Conservation (phyloP, 495 filamentous ascomycete species). For the Aspergillus coremiiformis region DNA sequence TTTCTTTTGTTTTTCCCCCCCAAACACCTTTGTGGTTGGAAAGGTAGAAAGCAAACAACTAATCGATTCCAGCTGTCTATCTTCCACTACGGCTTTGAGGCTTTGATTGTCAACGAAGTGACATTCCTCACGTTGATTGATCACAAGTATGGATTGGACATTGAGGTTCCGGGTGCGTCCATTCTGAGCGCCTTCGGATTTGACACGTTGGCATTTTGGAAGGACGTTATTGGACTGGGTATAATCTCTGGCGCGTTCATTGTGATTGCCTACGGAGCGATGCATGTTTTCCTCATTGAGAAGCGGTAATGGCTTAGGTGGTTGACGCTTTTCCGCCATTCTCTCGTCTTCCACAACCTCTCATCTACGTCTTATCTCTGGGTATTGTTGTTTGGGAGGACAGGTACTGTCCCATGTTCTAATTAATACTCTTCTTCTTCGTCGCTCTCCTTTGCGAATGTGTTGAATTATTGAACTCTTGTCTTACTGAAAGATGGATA, state of each 20-base stretch:
- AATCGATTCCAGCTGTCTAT: slow-evolving; percentile 63
- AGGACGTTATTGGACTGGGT: slow-evolving; percentile 72
- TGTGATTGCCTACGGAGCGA: slow-evolving; percentile 79
- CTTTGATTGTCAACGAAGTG: slow-evolving; percentile 95
- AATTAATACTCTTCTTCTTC: too few relatives aligned
- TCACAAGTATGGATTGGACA: slow-evolving; percentile 90
- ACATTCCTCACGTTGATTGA: slow-evolving; percentile 83
- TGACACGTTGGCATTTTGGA: slow-evolving; percentile 74
- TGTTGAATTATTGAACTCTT: too few relatives aligned
- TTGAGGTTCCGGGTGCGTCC: slow-evolving; percentile 88
- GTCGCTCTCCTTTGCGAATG: too few relatives aligned
- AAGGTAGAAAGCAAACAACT: slow-evolving; percentile 11
- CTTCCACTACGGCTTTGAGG: slow-evolving; percentile 97
- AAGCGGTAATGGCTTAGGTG: slow-evolving; percentile 56
- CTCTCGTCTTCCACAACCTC: background rate
- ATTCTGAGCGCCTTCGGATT: slow-evolving; percentile 95
- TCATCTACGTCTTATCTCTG: background rate
- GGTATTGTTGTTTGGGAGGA: background rate
- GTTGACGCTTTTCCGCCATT: background rate
- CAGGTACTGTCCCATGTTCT: too few relatives aligned
- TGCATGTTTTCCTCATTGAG: slow-evolving; percentile 93
- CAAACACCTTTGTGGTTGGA: background rate
- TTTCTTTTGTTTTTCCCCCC: too few relatives aligned
- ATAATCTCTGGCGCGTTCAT: slow-evolving; percentile 79
- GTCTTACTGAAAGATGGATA: too few relatives aligned